Conservation (phyloP, 495 filamentous ascomycete genomes). For the Lophiostoma macrostomum region DNA sequence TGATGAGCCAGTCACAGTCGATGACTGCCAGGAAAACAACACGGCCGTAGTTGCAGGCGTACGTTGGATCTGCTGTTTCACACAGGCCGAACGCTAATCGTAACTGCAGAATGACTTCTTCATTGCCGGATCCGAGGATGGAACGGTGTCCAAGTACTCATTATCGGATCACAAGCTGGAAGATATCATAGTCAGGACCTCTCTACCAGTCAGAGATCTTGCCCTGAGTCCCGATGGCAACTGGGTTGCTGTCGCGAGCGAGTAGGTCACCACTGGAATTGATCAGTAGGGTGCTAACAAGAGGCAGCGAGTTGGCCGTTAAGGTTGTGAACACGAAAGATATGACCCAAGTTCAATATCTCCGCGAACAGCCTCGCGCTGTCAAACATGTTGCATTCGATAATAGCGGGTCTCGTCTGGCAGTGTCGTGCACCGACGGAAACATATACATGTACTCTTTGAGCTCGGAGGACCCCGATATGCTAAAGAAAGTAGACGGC, state of each 20-base stretch:
- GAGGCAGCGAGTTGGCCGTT: conserved; percentile 72
- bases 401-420: conserved; percentile 68
- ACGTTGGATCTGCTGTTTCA: conserved; percentile 31
- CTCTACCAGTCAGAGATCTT: conserved; percentile 81
- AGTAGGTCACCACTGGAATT: conserved; percentile 49
- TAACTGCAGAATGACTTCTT: conserved; percentile 70
- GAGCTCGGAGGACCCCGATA: conserved; percentile 71
- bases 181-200: conserved; percentile 73
- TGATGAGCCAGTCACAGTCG: conserved; percentile 85
- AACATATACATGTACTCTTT: conserved; percentile 85
- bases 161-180: conserved; percentile 72
- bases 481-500: conserved; percentile 80
- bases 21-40: conserved; percentile 81
- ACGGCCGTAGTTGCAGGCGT: conserved; percentile 70
- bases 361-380: conserved; percentile 78
- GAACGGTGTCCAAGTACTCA: conserved; percentile 84
- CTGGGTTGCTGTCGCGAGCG: conserved; percentile 95
- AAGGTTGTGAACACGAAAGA: conserved; percentile 81
- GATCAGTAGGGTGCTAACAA: not conserved
- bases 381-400: conserved; percentile 89
- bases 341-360: conserved; percentile 66
- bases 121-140: conserved; percentile 86
- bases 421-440: conserved; percentile 85
- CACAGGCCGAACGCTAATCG: not conserved
- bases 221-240: conserved; percentile 76